A percentile compares a stretch with the other conserved stretches of the same genome.
phyloP scores from a whole-genome alignment of 805 yeast genomes.

The Nakazawaea ernobii region DNA sequence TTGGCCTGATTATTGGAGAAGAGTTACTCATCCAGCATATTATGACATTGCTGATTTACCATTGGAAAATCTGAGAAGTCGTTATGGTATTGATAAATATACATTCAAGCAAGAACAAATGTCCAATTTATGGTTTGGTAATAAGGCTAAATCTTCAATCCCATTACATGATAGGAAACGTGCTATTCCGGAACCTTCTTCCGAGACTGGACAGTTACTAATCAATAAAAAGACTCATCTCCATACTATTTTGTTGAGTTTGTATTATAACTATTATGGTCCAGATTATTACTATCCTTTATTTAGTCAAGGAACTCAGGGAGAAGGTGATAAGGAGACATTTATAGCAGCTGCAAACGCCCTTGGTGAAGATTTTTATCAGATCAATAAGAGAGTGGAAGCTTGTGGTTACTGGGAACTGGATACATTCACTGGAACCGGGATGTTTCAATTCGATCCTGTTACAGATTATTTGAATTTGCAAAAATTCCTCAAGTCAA shows the following conservation, averaged over 20 bases:
- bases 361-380: conserved; percentile 42
- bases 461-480: conserved; percentile 22
- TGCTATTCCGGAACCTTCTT: conserved; percentile 54
- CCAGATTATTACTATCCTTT: conserved; percentile 53
- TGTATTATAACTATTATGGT: conserved; percentile 57
- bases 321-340: conserved; percentile 84
- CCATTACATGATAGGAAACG: conserved; percentile 59
- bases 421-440: conserved; percentile 8
- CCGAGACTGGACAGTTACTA: conserved; percentile 62
- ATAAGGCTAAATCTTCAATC: conserved; percentile 19
- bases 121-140: conserved; percentile 4
- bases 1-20: conserved; percentile 69
- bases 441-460: conserved; percentile 27
- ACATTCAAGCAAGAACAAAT: conserved; percentile 4
- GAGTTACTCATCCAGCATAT: conserved; percentile 55
- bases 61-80: conserved; percentile 29
- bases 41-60: conserved; percentile 46
- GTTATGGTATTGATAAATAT: conserved; percentile 22
- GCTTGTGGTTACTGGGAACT: conserved; percentile 37
- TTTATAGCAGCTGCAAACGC: conserved; percentile 64
- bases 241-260: conserved; percentile 46
- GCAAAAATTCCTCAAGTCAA: conserved; percentile 18
- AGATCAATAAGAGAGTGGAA: conserved; percentile 44
- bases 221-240: conserved; percentile 52
- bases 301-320: conserved; percentile 55